Percentiles rank a stretch among this genome's conserved stretches.
Conservation (phyloP, 805 yeast genomes). For the Komagataella pastoris region DNA sequence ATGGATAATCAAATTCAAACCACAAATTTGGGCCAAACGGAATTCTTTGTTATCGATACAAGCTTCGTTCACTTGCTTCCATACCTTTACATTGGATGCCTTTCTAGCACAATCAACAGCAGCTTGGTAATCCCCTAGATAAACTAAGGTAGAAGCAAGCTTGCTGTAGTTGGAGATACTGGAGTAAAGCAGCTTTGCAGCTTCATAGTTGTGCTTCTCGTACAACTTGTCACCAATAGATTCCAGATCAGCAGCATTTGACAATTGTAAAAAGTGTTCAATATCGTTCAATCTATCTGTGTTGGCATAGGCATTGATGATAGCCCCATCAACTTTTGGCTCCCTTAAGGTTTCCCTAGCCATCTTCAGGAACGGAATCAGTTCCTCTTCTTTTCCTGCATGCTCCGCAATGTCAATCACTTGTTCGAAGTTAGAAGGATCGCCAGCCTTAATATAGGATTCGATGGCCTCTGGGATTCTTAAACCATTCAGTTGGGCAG, state of each 20-base stretch:
- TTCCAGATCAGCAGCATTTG: conserved; percentile 90
- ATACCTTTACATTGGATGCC: conserved; percentile 84
- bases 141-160: conserved; percentile 92
- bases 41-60: conserved; percentile 93
- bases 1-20: conserved; percentile 90
- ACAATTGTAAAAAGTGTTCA: conserved; percentile 68
- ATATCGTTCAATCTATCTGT: conserved; percentile 66
- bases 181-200: conserved; percentile 80
- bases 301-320: conserved; percentile 77
- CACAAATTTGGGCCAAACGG: conserved; percentile 96
- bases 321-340: conserved; percentile 85
- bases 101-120: conserved; percentile 99
- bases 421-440: conserved; percentile 78
- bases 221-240: conserved; percentile 84
- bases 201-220: conserved; percentile 71
- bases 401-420: conserved; percentile 93
- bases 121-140: conserved; percentile 81
- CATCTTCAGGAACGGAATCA: conserved; percentile 75
- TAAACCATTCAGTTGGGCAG: conserved; percentile 89
- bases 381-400: conserved; percentile 93
- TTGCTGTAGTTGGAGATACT: conserved; percentile 89
- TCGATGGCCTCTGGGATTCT: conserved; percentile 85
- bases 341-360: conserved; percentile 88
- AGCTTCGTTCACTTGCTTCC: conserved; percentile 97
- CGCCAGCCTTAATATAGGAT: conserved; percentile 84